Percentiles rank a stretch among this genome's conserved stretches.
Conservation (phyloP, 2,329 filamentous ascomycete species). For the Penicillium sp. region DNA sequence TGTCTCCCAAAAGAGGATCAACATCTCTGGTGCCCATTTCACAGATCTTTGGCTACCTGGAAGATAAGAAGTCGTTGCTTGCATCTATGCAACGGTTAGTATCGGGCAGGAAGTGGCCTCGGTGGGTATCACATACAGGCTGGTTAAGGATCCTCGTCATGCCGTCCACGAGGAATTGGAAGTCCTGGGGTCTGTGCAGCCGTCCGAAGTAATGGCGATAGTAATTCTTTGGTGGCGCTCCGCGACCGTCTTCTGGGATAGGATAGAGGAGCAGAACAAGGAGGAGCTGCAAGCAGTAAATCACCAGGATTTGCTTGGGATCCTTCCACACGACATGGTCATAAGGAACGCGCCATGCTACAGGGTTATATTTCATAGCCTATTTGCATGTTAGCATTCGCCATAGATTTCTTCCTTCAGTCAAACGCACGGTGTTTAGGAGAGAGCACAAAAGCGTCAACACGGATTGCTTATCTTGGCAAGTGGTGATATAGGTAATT, state of each 20-base stretch:
- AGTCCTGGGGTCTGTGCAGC: conserved; percentile 90
- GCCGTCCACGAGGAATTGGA: conserved; percentile 94
- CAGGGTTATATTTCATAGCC: conserved; percentile 94
- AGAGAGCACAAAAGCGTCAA: conserved; percentile 89
- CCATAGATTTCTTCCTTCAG: neutral
- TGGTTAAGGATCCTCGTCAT: conserved; percentile 93
- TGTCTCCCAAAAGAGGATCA: conserved; percentile 97
- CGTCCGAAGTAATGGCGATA: conserved; percentile 91
- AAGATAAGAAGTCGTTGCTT: conserved; percentile 84
- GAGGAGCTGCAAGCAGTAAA: conserved; percentile 89
- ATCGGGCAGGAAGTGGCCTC: neutral
- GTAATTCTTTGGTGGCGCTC: conserved; percentile 75
- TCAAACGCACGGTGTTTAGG: conserved; percentile 76
- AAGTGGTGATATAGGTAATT: conserved; percentile 86
- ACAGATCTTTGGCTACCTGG: conserved; percentile 78
- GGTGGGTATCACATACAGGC: conserved; percentile 53
- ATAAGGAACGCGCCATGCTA: conserved; percentile 90
- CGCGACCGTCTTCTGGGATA: conserved; percentile 72
- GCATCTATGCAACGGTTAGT: conserved; percentile 55
- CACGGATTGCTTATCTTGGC: conserved; percentile 86
- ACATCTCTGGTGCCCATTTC: conserved; percentile 90
- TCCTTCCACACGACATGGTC: conserved; percentile 91
- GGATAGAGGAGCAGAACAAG: conserved; percentile 83
- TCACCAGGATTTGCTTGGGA: conserved; percentile 84
- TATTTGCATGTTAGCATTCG: conserved; percentile 39